Conservation (phyloP, 2,329 filamentous ascomycete genomes). For the Biscogniauxia mediterranea region DNA sequence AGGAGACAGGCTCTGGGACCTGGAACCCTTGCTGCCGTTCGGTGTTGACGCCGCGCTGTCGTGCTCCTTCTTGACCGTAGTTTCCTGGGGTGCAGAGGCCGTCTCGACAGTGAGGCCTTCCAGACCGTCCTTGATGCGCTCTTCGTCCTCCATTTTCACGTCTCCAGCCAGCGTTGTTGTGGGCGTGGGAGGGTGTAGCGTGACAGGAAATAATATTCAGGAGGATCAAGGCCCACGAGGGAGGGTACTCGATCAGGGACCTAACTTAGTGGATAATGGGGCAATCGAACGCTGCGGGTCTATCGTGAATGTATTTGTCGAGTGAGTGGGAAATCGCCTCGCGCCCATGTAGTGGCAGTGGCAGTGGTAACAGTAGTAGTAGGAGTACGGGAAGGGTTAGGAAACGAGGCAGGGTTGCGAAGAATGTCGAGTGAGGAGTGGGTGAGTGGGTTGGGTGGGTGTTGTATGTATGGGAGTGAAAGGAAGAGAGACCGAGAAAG, state of each 20-base stretch:
- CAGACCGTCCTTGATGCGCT: slow-evolving; percentile 33
- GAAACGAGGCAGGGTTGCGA: background rate
- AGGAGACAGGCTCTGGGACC: slow-evolving; percentile 43
- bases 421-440: slow-evolving; percentile 2
- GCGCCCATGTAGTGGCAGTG: background rate
- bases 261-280: background rate
- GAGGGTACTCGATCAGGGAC: background rate
- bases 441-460: too few relatives aligned
- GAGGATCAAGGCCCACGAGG: background rate
- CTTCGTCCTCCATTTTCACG: slow-evolving; percentile 33
- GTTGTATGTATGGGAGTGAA: background rate
- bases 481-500: slow-evolving; percentile 7
- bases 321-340: background rate
- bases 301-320: background rate
- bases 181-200: slow-evolving; percentile 1
- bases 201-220: background rate
- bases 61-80: slow-evolving; percentile 40
- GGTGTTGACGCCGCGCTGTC: slow-evolving; percentile 39
- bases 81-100: slow-evolving; percentile 21
- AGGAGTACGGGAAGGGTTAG: background rate
- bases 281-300: background rate
- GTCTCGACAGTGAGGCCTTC: slow-evolving; percentile 46
- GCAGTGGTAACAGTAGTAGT: too few relatives aligned
- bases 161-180: slow-evolving; percentile 1
- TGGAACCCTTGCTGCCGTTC: slow-evolving; percentile 40